Percentiles rank a stretch among this genome's conserved stretches.
phyloP scores from a whole-genome alignment of 75 land plant species.

The Gnetum montanum region DNA sequence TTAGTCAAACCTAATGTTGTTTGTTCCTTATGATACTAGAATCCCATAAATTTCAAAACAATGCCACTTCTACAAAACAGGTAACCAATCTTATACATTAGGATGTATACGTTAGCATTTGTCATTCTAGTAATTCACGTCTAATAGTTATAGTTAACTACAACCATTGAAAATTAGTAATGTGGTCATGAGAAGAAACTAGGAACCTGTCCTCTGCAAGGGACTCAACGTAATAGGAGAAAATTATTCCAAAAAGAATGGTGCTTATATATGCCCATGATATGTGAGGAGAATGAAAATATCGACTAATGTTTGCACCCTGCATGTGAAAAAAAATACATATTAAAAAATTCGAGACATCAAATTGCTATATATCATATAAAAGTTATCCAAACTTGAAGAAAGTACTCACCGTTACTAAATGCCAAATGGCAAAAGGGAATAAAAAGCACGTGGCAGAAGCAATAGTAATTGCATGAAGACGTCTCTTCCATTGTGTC shows the following conservation, averaged over 20 bases:
- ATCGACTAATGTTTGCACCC: conserved; percentile 34
- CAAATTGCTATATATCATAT: too few relatives aligned
- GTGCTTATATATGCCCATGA: conserved; percentile 66
- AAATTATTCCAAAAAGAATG: conserved; percentile 67
- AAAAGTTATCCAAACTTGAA: too few relatives aligned
- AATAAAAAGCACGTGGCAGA: conserved; percentile 96
- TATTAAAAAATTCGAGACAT: neutral
- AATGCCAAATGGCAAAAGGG: conserved; percentile 79
- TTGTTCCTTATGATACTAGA: too few relatives aligned
- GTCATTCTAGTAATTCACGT: too few relatives aligned
- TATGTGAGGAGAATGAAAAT: conserved; percentile 22
- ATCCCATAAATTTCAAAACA: too few relatives aligned
- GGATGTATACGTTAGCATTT: too few relatives aligned
- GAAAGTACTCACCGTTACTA: conserved; percentile 48
- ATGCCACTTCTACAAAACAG: too few relatives aligned
- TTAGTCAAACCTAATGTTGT: too few relatives aligned
- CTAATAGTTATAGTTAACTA: too few relatives aligned
- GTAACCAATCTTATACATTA: too few relatives aligned
- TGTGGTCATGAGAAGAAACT: too few relatives aligned
- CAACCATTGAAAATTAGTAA: too few relatives aligned
- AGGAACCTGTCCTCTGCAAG: conserved; percentile 80
- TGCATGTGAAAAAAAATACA: conserved; percentile 2
- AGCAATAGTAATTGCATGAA: conserved; percentile 78
- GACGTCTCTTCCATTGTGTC: conserved; percentile 83
- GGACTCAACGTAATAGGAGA: conserved; percentile 67